Evolutionary conservation across 2,329 filamentous ascomycete species (phyloP), one percentile per base, ranked within the genome.

Genomic region (Colletotrichum navitas): DNA sequence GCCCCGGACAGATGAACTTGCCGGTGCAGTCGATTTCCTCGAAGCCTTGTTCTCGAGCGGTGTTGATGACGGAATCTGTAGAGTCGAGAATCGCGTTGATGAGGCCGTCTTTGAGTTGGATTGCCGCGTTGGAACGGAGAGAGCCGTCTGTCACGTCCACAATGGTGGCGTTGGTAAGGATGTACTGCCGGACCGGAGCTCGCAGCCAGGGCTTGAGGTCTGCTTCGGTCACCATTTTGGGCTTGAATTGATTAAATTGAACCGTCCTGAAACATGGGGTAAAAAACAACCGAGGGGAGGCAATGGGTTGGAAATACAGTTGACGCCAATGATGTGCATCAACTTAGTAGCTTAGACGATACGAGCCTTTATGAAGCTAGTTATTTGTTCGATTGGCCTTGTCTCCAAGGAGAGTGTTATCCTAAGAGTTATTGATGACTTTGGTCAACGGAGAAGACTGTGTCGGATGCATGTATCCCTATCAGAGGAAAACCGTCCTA

Each of bases 111-210:
- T 78, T 74, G 21, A 85, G 76, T 34, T 76, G 79, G 12, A 86
- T 79, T 1, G 75, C 78, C 12, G 72, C 71, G 14, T 76, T 75
- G 11, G 72, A 41, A 3, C 77, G 69, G 18, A 84, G 74, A 4
- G 73, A 75, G 45, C 84, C 83, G 1, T 74, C 73, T 11, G 78
- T 76, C 0, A 82, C 74, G 70, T 87, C 82, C 49, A 87, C 78
- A 34, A 87, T 72, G 62, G 80, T 84, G 51, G 83, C 83, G 68
- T 86, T 85, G 12, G 76, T 77, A 58, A 87, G 81, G 21, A 83
- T 74, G 61, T 81, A 81, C 0, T 66, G 74, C 59, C 74, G 76
- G 41, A 76, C 78, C 0, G 75, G 76, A 1, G 78, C 77, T 1
- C 79, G 75, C 21, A 77, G 78, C 80, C 80, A 82, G 1, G 80